Conservation (phyloP, 2,329 filamentous ascomycete species). For the Paecilomyces variotii region DNA sequence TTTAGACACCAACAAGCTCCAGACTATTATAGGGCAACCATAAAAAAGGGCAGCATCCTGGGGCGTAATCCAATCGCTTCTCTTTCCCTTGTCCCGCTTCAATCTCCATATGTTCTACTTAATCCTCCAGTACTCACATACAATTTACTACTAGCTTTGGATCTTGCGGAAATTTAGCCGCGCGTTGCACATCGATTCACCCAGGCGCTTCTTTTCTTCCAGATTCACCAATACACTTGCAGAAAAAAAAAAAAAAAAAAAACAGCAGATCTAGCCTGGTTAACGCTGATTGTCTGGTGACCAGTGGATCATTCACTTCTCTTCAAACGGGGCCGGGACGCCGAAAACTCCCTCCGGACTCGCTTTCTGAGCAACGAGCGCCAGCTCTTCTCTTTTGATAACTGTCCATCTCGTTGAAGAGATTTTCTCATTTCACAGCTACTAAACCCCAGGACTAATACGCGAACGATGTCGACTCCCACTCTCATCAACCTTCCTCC, state of each 20-base stretch:
- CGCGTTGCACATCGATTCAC: not conserved
- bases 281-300: not conserved
- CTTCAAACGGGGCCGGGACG: not conserved
- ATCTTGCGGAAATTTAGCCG: not conserved
- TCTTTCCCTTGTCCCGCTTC: not conserved
- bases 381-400: not conserved
- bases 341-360: not conserved
- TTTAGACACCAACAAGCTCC: not conserved
- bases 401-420: not conserved
- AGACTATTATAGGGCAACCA: not conserved
- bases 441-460: not conserved
- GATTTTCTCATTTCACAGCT: not conserved
- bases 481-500: slow-evolving; percentile 80
- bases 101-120: not conserved
- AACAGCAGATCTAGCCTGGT: not conserved
- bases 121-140: not conserved
- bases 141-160: not conserved
- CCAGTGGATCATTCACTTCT: not conserved
- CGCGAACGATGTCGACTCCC: slow-evolving; percentile 39
- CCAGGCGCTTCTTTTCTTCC: too few relatives aligned
- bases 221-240: not conserved
- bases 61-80: not conserved
- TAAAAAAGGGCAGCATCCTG: not conserved
- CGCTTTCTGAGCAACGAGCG: not conserved
- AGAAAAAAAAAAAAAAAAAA: not conserved